A percentile compares a stretch with the other conserved stretches of the same genome.
Conservation (phyloP, 495 filamentous ascomycete genomes). For the Aspergillus campestris region DNA sequence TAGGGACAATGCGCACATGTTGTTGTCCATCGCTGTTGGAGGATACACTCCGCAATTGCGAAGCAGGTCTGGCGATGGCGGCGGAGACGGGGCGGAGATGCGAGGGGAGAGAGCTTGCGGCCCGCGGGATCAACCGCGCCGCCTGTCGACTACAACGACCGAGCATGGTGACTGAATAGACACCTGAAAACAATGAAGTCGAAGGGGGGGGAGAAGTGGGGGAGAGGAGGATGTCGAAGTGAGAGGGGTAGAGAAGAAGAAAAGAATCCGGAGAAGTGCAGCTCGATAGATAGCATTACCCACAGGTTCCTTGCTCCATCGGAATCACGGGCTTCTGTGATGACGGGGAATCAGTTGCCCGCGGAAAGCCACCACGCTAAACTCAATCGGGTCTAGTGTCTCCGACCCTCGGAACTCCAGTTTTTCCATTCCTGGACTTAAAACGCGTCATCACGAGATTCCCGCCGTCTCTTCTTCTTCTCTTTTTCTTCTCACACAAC, state of each 20-base stretch:
- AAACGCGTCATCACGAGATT: background rate
- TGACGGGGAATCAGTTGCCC: constrained; percentile 27
- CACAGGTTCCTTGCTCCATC: constrained; percentile 4
- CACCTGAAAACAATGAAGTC: background rate
- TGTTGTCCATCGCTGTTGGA: constrained; percentile 37
- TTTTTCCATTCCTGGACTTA: constrained; percentile 1
- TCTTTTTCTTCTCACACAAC: constrained; percentile 42
- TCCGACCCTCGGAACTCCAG: constrained; percentile 13
- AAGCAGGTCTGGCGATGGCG: constrained; percentile 7
- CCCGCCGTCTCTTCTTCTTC: constrained; percentile 6
- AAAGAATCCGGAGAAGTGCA: background rate
- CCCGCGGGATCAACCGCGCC: constrained; percentile 30
- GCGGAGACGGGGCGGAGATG: background rate
- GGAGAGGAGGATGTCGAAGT: background rate
- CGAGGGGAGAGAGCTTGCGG: constrained; percentile 13
- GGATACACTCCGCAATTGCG: constrained; percentile 31
- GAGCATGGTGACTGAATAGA: constrained; percentile 24
- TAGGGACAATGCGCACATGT: constrained; percentile 18
- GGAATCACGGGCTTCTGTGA: constrained; percentile 9
- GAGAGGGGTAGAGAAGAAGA: constrained; percentile 3
- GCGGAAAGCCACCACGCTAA: constrained; percentile 35
- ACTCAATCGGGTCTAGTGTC: constrained; percentile 16
- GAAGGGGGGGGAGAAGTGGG: background rate
- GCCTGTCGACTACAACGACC: constrained; percentile 36
- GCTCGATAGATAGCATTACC: constrained; percentile 17